These are phyloP conservation scores for Blastocystis sp. DNA, from an alignment of 352 stramenopile genomes.

Conservation along the genomic window DNA sequence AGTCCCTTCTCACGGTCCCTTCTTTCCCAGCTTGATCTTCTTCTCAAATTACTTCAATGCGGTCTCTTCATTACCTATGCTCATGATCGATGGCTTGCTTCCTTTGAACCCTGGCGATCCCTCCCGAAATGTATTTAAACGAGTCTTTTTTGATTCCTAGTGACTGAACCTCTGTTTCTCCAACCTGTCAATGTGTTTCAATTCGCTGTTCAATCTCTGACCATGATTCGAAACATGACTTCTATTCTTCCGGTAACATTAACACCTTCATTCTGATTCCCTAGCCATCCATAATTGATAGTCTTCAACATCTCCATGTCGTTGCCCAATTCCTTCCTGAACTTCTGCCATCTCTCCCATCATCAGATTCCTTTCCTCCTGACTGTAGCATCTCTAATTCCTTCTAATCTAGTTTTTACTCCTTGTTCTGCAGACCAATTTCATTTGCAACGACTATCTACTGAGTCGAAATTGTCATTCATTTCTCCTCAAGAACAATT, in stretches of 20 bases:
- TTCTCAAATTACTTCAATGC: not conserved
- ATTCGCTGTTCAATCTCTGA: not conserved
- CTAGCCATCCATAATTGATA: not conserved
- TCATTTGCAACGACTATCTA: not conserved
- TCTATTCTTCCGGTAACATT: not conserved
- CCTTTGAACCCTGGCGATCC: not conserved
- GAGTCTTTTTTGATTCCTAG: not conserved
- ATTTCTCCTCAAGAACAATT: conserved; percentile 23
- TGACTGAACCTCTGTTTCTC: not conserved
- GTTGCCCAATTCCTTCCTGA: not conserved
- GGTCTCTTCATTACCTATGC: not conserved
- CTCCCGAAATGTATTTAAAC: not conserved
- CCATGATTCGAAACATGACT: not conserved
- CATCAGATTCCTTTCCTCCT: not conserved
- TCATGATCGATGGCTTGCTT: not conserved
- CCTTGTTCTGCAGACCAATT: not conserved
- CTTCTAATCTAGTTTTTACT: not conserved
- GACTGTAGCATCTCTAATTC: not conserved
- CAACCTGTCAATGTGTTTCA: not conserved
- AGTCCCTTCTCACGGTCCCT: not conserved
- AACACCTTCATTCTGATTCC: not conserved
- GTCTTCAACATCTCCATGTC: not conserved
- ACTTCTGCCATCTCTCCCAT: not conserved
- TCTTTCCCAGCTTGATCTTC: not conserved
- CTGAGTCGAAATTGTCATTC: conserved; percentile 31